phyloP scores from a whole-genome alignment of 129 eudicot species.

The Escallonia herrerae region DNA sequence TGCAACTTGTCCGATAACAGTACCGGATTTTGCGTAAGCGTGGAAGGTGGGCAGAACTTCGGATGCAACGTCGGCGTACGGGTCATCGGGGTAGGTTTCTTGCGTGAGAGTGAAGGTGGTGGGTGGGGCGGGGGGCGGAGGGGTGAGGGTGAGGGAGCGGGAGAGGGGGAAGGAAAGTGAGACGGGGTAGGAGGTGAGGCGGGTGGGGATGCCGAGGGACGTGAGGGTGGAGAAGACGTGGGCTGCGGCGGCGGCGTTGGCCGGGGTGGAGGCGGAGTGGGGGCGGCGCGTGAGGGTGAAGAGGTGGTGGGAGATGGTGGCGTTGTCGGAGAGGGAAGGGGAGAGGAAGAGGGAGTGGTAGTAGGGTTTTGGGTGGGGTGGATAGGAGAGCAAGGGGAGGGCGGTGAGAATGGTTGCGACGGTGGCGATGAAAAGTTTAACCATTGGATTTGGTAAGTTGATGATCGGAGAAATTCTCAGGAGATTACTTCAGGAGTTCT shows the following conservation, averaged over 20 bases:
- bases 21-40: slow-evolving; percentile 65
- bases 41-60: slow-evolving; percentile 72
- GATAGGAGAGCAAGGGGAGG: slow-evolving; percentile 24
- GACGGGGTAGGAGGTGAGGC: slow-evolving; percentile 41
- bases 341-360: slow-evolving; percentile 41
- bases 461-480: not conserved
- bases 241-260: slow-evolving; percentile 64
- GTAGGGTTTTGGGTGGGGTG: slow-evolving; percentile 33
- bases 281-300: slow-evolving; percentile 68
- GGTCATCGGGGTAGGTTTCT: slow-evolving; percentile 48
- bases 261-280: slow-evolving; percentile 69
- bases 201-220: slow-evolving; percentile 42
- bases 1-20: slow-evolving; percentile 45
- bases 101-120: slow-evolving; percentile 39
- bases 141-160: slow-evolving; percentile 42
- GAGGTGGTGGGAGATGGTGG: slow-evolving; percentile 62
- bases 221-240: slow-evolving; percentile 62
- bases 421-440: slow-evolving; percentile 16
- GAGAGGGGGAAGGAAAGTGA: slow-evolving; percentile 55
- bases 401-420: slow-evolving; percentile 42
- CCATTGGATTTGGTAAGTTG: slow-evolving; percentile 13
- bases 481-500: not conserved
- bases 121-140: slow-evolving; percentile 26
- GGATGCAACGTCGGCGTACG: slow-evolving; percentile 48
- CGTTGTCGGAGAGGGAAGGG: slow-evolving; percentile 41